phyloP scores from a whole-genome alignment of 2,329 filamentous ascomycete species.

The Colletotrichum nymphaeae region DNA sequence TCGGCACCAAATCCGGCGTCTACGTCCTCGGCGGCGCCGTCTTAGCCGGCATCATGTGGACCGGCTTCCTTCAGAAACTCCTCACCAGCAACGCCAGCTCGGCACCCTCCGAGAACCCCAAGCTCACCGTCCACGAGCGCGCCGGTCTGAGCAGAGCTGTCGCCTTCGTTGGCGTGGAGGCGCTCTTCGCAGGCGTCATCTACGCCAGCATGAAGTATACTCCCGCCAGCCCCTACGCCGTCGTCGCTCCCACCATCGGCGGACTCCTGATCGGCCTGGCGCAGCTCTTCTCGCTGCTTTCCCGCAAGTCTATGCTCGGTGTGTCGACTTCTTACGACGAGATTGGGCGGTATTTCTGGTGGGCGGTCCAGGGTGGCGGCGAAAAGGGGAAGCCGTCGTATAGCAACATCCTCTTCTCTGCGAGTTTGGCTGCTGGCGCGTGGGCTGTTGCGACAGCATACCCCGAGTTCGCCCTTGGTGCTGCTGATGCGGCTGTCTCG shows the following conservation, averaged over 20 bases:
- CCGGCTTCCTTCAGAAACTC: constrained; percentile 53
- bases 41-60: constrained; percentile 66
- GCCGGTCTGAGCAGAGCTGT: constrained; percentile 52
- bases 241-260: constrained; percentile 60
- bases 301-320: constrained; percentile 66
- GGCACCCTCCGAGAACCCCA: constrained; percentile 38
- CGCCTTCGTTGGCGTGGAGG: constrained; percentile 56
- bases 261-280: constrained; percentile 69
- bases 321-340: constrained; percentile 73
- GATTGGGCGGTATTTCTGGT: constrained; percentile 65
- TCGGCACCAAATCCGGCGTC: constrained; percentile 62
- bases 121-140: constrained; percentile 50
- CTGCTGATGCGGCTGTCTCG: constrained; percentile 44
- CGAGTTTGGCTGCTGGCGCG: constrained; percentile 62
- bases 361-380: constrained; percentile 46
- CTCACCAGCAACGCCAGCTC: constrained; percentile 44
- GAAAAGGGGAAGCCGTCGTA: constrained; percentile 46
- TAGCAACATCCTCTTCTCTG: constrained; percentile 62
- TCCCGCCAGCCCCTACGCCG: constrained; percentile 43
- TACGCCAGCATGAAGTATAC: constrained; percentile 48
- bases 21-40: constrained; percentile 66
- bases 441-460: constrained; percentile 47
- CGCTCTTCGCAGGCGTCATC: constrained; percentile 53
- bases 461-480: constrained; percentile 44
- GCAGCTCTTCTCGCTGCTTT: constrained; percentile 66